These are phyloP conservation scores for Biscogniauxia mediterranea DNA, from an alignment of 2,329 filamentous ascomycete species.

Conservation along the genomic window DNA sequence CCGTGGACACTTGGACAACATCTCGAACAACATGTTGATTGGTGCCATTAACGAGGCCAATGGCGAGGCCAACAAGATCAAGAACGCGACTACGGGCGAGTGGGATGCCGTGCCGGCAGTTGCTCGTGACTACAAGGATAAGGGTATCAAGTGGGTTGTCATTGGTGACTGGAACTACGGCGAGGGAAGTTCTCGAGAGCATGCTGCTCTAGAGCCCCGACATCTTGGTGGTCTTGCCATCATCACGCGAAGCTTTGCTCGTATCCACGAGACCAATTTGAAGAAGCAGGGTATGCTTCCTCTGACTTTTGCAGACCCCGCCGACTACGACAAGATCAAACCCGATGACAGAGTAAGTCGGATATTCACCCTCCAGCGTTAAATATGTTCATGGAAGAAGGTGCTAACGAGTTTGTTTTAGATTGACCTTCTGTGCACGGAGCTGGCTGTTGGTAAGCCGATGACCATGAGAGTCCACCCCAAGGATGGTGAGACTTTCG, in stretches of 20 bases:
- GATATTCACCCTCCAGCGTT: neutral
- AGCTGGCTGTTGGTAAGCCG: constrained; percentile 90
- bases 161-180: constrained; percentile 99
- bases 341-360: constrained; percentile 74
- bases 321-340: constrained; percentile 96
- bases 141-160: constrained; percentile 95
- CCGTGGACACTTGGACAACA: constrained; percentile 98
- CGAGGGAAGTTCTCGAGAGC: constrained; percentile 95
- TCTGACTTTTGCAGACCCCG: constrained; percentile 89
- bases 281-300: constrained; percentile 99
- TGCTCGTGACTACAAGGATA: constrained; percentile 97
- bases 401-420: constrained; percentile 29
- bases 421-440: constrained; percentile 82
- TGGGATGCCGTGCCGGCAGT: constrained; percentile 88
- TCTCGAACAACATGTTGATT: constrained; percentile 99
- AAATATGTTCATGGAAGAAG: neutral
- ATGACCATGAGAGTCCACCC: constrained; percentile 90
- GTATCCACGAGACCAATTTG: constrained; percentile 99
- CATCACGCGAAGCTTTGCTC: constrained; percentile 92
- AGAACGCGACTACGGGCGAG: constrained; percentile 82
- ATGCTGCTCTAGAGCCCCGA: constrained; percentile 94
- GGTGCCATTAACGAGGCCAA: constrained; percentile 96
- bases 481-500: constrained; percentile 77
- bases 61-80: constrained; percentile 95
- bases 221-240: constrained; percentile 97